Evolutionary conservation across 306 rosid species (phyloP).

Genomic region (Gynostemma pentaphyllum): DNA sequence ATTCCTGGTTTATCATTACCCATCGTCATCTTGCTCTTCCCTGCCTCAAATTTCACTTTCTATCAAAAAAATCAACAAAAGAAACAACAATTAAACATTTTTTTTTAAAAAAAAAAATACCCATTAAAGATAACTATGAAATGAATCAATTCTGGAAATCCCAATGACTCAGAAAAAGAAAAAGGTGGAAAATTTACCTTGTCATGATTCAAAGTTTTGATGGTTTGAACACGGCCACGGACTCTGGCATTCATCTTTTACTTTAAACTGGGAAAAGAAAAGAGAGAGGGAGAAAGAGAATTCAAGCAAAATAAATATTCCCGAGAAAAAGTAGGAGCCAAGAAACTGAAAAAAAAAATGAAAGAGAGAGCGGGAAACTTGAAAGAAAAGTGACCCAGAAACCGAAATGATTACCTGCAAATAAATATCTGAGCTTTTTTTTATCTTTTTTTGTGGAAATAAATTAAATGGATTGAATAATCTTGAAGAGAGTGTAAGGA

Average conservation of each 20-base stretch:
- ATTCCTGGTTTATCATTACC: constrained; percentile 35
- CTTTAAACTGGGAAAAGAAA: constrained; percentile 25
- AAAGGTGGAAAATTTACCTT: constrained; percentile 32
- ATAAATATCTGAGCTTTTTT: not conserved
- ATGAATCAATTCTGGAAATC: not conserved
- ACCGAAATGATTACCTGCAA: constrained; percentile 25
- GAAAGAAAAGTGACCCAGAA: constrained; percentile 23
- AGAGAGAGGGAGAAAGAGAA: too few species aligned
- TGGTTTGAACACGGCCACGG: constrained; percentile 49
- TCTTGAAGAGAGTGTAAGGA: constrained; percentile 51
- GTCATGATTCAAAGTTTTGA: constrained; percentile 38
- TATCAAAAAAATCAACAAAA: constrained; percentile 27
- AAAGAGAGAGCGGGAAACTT: constrained; percentile 62
- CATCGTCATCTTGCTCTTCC: constrained; percentile 29
- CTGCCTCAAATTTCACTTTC: constrained; percentile 59
- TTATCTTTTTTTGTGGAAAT: too few species aligned
- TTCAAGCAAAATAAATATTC: constrained; percentile 16
- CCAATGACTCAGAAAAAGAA: not conserved
- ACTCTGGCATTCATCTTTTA: constrained; percentile 49
- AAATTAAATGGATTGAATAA: constrained; percentile 15
- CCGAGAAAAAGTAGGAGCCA: constrained; percentile 11
- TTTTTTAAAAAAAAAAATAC: not conserved
- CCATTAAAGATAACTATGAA: not conserved
- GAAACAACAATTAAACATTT: constrained; percentile 2
- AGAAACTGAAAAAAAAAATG: constrained; percentile 9